Conservation (phyloP, 495 filamentous ascomycete genomes). For the Chlorociboria aeruginascens region DNA sequence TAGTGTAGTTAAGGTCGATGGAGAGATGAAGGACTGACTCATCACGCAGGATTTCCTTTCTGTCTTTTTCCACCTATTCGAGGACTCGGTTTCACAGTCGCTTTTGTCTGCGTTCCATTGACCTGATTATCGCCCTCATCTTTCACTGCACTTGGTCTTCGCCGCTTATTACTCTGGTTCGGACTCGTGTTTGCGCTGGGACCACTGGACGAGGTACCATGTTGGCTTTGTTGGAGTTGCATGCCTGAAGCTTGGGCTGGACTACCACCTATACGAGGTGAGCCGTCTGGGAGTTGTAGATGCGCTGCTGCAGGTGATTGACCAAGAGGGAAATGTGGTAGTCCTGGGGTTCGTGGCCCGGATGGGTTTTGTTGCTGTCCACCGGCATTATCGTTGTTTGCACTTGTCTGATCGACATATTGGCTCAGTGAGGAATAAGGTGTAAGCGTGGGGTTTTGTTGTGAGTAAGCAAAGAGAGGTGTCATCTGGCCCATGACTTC, state of each 20-base stretch:
- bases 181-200: constrained; percentile 80
- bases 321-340: constrained; percentile 36
- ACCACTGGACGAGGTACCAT: constrained; percentile 55
- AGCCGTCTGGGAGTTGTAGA: constrained; percentile 43
- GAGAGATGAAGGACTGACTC: background rate
- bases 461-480: constrained; percentile 49
- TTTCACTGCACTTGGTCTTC: constrained; percentile 68
- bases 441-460: constrained; percentile 41
- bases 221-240: constrained; percentile 60
- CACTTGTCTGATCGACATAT: constrained; percentile 34
- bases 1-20: background rate
- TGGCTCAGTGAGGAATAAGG: constrained; percentile 51
- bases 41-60: constrained; percentile 30
- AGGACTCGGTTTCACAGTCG: constrained; percentile 42
- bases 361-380: constrained; percentile 5
- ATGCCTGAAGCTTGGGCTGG: constrained; percentile 55
- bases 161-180: constrained; percentile 63
- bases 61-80: constrained; percentile 41
- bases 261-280: constrained; percentile 41
- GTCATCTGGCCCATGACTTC: constrained; percentile 69
- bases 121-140: constrained; percentile 51
- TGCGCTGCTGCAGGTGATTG: constrained; percentile 43
- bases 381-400: background rate
- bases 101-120: constrained; percentile 28
- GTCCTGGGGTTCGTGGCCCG: constrained; percentile 29